Evolutionary conservation across 768 basidiomycete genomes (phyloP), one percentile per base, ranked within the genome.

Genomic region (Rhizopogon sp.): DNA sequence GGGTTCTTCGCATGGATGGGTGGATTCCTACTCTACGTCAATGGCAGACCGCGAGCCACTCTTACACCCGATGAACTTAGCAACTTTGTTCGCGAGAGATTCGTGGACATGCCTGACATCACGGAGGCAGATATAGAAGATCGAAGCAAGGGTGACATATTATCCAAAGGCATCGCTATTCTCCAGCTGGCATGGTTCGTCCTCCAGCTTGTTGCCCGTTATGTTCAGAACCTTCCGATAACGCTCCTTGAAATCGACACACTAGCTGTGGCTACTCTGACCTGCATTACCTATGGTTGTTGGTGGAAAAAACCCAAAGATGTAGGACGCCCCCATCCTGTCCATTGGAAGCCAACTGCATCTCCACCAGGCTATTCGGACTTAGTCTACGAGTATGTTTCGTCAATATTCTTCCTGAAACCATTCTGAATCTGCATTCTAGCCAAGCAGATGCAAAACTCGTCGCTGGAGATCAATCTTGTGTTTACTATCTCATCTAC

Each of bases 291-390:
- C 14, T 75, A 72, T 56, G 35, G 52, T 1, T 51, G 72, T 0
- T 76, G 76, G 75, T 75, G 70, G 74, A 37, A 66, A 20, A 77
- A 76, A 59, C 76, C 74, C 1, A 63, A 69, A 10, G 68, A 71
- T 51, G 69, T 75, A 0, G 58, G 57, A 9, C 56, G 55, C 5
- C 66, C 62, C 16, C 14, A 43, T 41, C 9, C 28, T 39, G 43
- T 46, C 17, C 8, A 47, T 28, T 49, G 31, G 35, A 39, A 43
- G 7, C 17, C 11, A 20, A 17, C 9, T 17, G 22, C 13, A 53
- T 22, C 39, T 40, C 41, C 10, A 25, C 25, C 25, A 25, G 25
- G 25, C 25, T 6, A 20, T 22, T 3, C 11, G 2, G 6, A 13
- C 9, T 22, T 43, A 13, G 6, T 20, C 42, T 22, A 43, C 6